Evolutionary conservation across 768 basidiomycete species (phyloP).

Genomic region (Psilocybe tampanensis): DNA sequence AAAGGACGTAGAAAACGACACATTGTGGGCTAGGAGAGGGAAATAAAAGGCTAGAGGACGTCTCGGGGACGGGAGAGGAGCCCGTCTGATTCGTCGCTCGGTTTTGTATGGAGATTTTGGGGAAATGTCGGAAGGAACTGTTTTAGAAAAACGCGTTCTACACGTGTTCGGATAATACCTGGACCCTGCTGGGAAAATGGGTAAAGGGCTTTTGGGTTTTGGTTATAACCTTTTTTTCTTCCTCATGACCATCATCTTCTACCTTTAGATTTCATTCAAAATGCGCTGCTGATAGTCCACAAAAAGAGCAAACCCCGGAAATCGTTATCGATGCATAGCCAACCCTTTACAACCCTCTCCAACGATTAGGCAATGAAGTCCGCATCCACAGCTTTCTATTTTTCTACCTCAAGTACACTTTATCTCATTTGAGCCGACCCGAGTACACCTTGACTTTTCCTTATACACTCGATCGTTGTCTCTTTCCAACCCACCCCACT

Average conservation of each 20-base stretch:
- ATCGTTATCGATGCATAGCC: slow-evolving; percentile 24
- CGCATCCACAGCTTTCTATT: neutral
- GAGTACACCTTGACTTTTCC: neutral
- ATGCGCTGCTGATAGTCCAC: slow-evolving; percentile 6
- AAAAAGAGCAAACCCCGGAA: neutral
- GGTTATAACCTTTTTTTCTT: slow-evolving; percentile 8
- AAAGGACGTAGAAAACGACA: neutral
- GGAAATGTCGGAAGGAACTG: slow-evolving; percentile 11
- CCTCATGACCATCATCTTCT: slow-evolving; percentile 15
- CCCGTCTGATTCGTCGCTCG: slow-evolving; percentile 8
- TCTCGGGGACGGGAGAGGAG: neutral
- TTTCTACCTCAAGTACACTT: neutral
- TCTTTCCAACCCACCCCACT: neutral
- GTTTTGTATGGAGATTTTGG: slow-evolving; percentile 2
- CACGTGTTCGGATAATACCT: slow-evolving; percentile 18
- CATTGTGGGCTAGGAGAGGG: neutral
- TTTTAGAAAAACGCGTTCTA: slow-evolving; percentile 17
- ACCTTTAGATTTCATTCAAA: slow-evolving; percentile 19
- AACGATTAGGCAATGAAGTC: slow-evolving; percentile 9
- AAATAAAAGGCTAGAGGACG: neutral
- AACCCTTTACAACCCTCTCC: slow-evolving; percentile 8
- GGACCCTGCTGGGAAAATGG: slow-evolving; percentile 12
- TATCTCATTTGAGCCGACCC: neutral
- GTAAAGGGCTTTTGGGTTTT: slow-evolving; percentile 1
- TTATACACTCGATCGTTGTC: neutral